A percentile compares a stretch with the other conserved stretches of the same genome.
Conservation (phyloP, 805 yeast genomes). For the Wickerhamiella cacticola region DNA sequence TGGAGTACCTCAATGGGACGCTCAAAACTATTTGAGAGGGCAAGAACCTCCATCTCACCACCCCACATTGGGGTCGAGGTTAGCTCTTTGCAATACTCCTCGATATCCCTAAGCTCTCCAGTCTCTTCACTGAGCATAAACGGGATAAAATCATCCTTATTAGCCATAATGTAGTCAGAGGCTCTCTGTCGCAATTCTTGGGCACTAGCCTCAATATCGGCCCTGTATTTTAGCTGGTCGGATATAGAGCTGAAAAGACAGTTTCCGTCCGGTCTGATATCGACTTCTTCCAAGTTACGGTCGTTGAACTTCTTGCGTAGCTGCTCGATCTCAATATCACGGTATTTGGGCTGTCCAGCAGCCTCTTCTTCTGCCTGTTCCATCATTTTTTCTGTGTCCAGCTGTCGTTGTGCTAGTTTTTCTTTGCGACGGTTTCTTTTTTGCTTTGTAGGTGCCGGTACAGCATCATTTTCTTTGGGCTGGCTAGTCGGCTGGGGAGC, state of each 20-base stretch:
- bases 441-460: conserved; percentile 27
- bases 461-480: conserved; percentile 14
- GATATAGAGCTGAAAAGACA: conserved; percentile 78
- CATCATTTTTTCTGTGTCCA: conserved; percentile 47
- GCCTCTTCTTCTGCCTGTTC: conserved; percentile 68
- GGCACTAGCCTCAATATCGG: conserved; percentile 31
- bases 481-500: conserved; percentile 6
- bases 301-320: conserved; percentile 42
- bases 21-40: conserved; percentile 57
- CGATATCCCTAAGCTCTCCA: conserved; percentile 49
- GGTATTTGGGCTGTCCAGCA: conserved; percentile 46
- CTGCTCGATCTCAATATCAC: conserved; percentile 59
- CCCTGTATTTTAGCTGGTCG: conserved; percentile 59
- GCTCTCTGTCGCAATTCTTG: conserved; percentile 51
- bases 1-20: conserved; percentile 66
- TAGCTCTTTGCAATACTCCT: conserved; percentile 54
- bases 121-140: conserved; percentile 73
- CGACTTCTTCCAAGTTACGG: conserved; percentile 43
- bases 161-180: conserved; percentile 48
- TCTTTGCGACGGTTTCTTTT: conserved; percentile 79
- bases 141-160: conserved; percentile 66
- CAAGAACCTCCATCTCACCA: conserved; percentile 82
- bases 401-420: conserved; percentile 62
- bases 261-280: conserved; percentile 85
- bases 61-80: conserved; percentile 90